These are phyloP conservation scores for Lyophyllum decastes DNA, from an alignment of 768 basidiomycete genomes.

Conservation along the genomic window DNA sequence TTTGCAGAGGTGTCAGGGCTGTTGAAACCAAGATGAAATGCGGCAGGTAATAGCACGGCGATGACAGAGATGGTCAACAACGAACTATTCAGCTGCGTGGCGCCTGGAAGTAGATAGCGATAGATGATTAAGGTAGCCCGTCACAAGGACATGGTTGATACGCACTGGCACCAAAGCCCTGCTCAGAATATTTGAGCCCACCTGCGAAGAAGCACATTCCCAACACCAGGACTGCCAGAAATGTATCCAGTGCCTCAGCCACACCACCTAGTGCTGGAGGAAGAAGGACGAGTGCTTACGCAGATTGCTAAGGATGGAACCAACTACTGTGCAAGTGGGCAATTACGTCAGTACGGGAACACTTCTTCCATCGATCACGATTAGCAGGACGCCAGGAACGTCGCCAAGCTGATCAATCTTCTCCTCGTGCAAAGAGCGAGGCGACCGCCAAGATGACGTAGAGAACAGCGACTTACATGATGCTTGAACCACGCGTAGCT, in stretches of 20 bases:
- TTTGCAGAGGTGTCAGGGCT: constrained; percentile 7
- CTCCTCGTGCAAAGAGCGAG: neutral
- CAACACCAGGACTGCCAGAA: constrained; percentile 64
- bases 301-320: constrained; percentile 85
- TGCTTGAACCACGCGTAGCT: constrained; percentile 77
- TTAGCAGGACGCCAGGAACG: neutral
- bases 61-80: constrained; percentile 78
- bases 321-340: constrained; percentile 56
- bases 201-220: constrained; percentile 94
- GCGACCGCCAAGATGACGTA: constrained; percentile 4
- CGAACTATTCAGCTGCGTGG: constrained; percentile 75
- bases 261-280: neutral
- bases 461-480: constrained; percentile 57
- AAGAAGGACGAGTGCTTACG: constrained; percentile 44
- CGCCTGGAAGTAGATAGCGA: constrained; percentile 29
- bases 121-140: neutral
- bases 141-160: constrained; percentile 29
- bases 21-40: constrained; percentile 63
- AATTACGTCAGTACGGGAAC: constrained; percentile 14
- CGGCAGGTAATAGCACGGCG: constrained; percentile 77
- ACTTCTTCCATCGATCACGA: constrained; percentile 1
- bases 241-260: neutral
- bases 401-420: no score
- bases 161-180: constrained; percentile 76
- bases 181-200: constrained; percentile 75